Evolutionary conservation across 2,329 filamentous ascomycete genomes (phyloP), one percentile per base, ranked within the genome.

Genomic region (Fusarium cicatricum): DNA sequence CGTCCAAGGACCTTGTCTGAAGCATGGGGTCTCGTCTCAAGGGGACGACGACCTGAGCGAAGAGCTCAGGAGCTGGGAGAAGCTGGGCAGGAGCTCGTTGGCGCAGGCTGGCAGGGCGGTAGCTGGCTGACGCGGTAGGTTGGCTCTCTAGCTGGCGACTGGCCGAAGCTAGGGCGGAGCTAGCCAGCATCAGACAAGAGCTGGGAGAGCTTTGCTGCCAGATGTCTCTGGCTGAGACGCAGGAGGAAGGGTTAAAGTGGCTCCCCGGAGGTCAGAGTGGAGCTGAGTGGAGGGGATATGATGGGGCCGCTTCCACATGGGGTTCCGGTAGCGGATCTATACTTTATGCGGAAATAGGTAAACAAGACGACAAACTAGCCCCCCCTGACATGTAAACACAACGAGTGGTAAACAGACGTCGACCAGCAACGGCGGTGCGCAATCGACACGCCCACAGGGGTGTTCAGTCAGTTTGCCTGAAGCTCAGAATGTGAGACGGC

Each of bases 381-480:
- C 43, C 29, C 61, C 64, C 53, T 53, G 53, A 11, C 36, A 59
- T 32, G 64, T 68, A 69, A 67, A 68, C 64, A 67, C 39, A 60
- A 52, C 56, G 61, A 67, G 49, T 65, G 63, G 65, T 60, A 52
- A 52, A 52, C 48, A 63, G 52, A 47, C 31, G 47, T 37, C 52
- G 56, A 33, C 34, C 34, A 21, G 40, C 39, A 61, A 47, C 52
- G 55, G 40, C n/a, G 16, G 37, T n/a, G 47, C 33, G 31, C 54
- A 67, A 68, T 68, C 65, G 61, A 56, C 63, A 68, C 65, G 42
- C 65, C 65, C 65, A 28, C 21, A n/a, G 32, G 60, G 44, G 60
- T 47, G 60, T 23, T 64, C 44, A 29, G 12, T 19, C 9, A 19
- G 31, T 11, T 40, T 15, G 31, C 19, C n/a, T n/a, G 34, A 44